These are phyloP conservation scores for Fusarium buharicum DNA, from an alignment of 2,329 filamentous ascomycete genomes.

Conservation along the genomic window DNA sequence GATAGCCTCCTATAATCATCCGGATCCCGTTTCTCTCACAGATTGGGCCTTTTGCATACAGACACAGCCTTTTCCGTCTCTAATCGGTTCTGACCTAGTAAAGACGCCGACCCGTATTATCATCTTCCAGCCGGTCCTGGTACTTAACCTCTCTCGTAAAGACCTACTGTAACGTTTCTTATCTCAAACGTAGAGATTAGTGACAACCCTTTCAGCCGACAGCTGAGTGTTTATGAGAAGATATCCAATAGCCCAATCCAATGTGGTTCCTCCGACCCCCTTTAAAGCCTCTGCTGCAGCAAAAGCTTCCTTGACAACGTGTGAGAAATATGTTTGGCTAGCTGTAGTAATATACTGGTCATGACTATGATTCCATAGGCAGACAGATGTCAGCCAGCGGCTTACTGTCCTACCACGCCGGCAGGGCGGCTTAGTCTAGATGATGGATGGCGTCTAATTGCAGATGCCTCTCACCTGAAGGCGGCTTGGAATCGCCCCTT, in stretches of 20 bases:
- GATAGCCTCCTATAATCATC: neutral
- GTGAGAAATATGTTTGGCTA: neutral
- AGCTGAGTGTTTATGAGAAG: neutral
- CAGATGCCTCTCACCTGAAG: slow-evolving; percentile 1
- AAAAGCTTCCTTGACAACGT: no score
- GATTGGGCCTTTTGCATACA: neutral
- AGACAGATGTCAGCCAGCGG: slow-evolving; percentile 9
- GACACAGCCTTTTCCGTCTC: no score
- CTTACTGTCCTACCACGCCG: slow-evolving; percentile 25
- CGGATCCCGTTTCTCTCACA: slow-evolving; percentile 1
- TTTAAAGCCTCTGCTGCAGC: no score
- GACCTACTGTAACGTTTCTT: neutral
- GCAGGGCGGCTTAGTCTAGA: slow-evolving; percentile 20
- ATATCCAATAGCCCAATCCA: neutral
- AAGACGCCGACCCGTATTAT: neutral
- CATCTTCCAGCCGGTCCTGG: no score
- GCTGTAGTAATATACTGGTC: neutral
- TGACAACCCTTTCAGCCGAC: neutral
- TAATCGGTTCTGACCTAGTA: neutral
- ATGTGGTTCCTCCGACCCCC: neutral
- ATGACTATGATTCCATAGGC: neutral
- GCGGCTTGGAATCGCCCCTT: slow-evolving; percentile 3
- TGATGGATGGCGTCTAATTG: slow-evolving; percentile 5
- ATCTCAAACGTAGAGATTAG: fast-evolving
- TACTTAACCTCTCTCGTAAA: no score